Base-by-base conservation (phyloP, 1,284 basidiomycete species). In the Microbotryum lychnidis-dioicae region DNA sequence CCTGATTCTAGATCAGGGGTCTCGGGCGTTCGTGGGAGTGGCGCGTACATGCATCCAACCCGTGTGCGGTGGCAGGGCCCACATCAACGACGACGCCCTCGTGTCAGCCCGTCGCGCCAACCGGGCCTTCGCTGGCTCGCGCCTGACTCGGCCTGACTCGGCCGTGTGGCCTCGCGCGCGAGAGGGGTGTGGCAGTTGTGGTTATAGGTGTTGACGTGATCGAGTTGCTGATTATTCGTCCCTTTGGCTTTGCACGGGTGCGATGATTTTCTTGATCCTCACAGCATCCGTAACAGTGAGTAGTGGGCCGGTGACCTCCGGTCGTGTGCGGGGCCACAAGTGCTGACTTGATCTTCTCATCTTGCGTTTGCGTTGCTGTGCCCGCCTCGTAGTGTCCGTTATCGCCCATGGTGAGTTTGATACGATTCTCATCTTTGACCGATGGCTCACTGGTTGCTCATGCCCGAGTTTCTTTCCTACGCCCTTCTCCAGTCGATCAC, bases 401-500 rank as follows among this genome's bases (percentile, higher is more conserved):
- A 71, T 71, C 50, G 70, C 70, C 54, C 70, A 72, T 64, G 91
- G 69, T 70, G 20, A 62, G 68, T 59, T 31, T 56, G 46, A 50
- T 42, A 47, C 50, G 25, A 31, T 7, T 21, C 6, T 33, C 20
- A 18, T 6, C 10, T 14, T 27, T 27, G 27, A 6, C 27, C 27
- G 27, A 5, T 27, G 8, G 60, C 18, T 21, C 6, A 7, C 54
- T 54, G 23, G 45, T 23, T 55, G 37, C 23, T 44, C 46, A 33
- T 23, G 47, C 47, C 52, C 47, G 33, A 48, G 37, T n/a, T n/a
- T 25, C n/a, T 14, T 16, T 16, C 18, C 25, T 37, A 9, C 18
- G 31, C 6, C 12, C 18, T 14, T 25, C 49, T 29, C 49, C 76
- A 75, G 77, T 99, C 85, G 96, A 99, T 80, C 96, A 99, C 83